phyloP scores from a whole-genome alignment of 495 filamentous ascomycete genomes.

The Apiosordaria backusii region DNA sequence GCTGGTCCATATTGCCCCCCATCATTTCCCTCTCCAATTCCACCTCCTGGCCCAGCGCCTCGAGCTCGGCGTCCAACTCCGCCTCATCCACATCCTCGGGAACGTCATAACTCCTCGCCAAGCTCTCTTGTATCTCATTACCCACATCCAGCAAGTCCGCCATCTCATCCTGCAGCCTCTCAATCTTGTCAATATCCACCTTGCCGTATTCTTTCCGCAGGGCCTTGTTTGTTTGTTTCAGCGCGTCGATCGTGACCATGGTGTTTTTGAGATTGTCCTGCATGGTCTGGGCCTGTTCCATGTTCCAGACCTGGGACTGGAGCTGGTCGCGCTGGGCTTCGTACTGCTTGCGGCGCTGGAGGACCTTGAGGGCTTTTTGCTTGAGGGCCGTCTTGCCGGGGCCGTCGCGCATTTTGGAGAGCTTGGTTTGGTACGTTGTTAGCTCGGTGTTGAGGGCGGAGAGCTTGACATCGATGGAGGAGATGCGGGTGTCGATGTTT shows the following conservation, averaged over 20 bases:
- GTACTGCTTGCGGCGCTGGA: slow-evolving; percentile 95
- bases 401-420: slow-evolving; percentile 92
- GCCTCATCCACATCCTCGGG: slow-evolving; percentile 98
- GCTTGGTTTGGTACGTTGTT: slow-evolving; percentile 76
- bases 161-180: slow-evolving; percentile 98
- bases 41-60: slow-evolving; percentile 87
- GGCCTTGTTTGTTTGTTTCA: slow-evolving; percentile 93
- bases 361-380: slow-evolving; percentile 90
- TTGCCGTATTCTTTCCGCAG: slow-evolving; percentile 95
- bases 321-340: slow-evolving; percentile 92
- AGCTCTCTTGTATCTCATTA: slow-evolving; percentile 97
- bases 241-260: slow-evolving; percentile 96
- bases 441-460: slow-evolving; percentile 90
- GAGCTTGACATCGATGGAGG: slow-evolving; percentile 92
- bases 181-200: slow-evolving; percentile 95
- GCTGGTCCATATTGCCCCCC: slow-evolving; percentile 42
- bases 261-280: slow-evolving; percentile 98
- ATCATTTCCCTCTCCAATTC: slow-evolving; percentile 63
- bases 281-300: slow-evolving; percentile 99
- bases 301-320: slow-evolving; percentile 95
- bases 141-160: slow-evolving; percentile 95
- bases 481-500: slow-evolving; percentile 84
- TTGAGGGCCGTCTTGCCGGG: slow-evolving; percentile 91
- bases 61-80: slow-evolving; percentile 93
- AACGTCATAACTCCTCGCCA: slow-evolving; percentile 89